Evolutionary conservation across 257 asterid species (phyloP).

Genomic region (Oldenlandia corymbosa): DNA sequence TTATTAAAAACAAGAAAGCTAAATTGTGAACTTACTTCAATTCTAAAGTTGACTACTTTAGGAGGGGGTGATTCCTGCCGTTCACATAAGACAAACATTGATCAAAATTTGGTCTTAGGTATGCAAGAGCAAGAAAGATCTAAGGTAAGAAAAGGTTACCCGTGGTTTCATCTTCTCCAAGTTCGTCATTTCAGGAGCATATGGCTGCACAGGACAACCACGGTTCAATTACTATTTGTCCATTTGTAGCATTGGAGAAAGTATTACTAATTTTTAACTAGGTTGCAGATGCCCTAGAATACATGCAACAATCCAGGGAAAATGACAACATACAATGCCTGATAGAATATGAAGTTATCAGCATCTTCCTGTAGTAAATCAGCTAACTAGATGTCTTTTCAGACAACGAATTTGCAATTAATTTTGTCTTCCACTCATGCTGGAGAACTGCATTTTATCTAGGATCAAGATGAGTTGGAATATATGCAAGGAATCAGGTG

Average conservation of each 20-base stretch:
- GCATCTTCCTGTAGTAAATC: not conserved
- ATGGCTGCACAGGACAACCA: slow-evolving; percentile 10
- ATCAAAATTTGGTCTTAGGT: not conserved
- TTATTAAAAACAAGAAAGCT: too few species aligned
- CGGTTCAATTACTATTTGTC: not conserved
- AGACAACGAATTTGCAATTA: not conserved
- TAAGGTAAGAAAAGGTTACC: slow-evolving; percentile 5
- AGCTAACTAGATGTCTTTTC: not conserved
- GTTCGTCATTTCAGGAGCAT: not conserved
- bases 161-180: not conserved
- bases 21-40: slow-evolving; percentile 43
- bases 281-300: not conserved
- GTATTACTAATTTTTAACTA: not conserved
- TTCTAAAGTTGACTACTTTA: slow-evolving; percentile 35
- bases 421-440: not conserved
- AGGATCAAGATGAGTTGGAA: not conserved
- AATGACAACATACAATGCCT: not conserved
- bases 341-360: not conserved
- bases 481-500: not conserved
- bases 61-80: slow-evolving; percentile 32
- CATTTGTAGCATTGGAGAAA: not conserved
- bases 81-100: not conserved
- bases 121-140: not conserved
- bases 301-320: not conserved
- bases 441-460: too few species aligned